Base-by-base conservation (phyloP, 1,139 yeast species). In the Torulaspora pretoriensis region DNA sequence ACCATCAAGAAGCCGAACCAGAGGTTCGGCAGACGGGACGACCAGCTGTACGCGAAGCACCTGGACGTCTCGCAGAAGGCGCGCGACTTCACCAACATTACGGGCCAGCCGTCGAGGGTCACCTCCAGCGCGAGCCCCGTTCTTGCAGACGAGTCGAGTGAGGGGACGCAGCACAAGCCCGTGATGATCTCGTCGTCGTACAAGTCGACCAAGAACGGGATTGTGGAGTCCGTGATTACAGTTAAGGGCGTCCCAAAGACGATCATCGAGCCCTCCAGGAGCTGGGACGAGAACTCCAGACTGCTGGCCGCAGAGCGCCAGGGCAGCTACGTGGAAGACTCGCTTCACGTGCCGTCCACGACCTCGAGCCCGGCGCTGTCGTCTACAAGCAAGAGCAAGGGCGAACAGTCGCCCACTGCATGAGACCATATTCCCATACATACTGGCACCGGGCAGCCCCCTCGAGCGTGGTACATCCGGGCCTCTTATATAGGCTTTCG, bases 201-300 rank as follows among this genome's bases (percentile, higher is more conserved):
- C 43, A 52, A 55, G 40, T 47, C 56, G 10, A 55, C 59, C 31
- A 54, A 51, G 28, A 59, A 59, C 35, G 92, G 95, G 3, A 82
- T 88, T 46, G 78, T 86, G 48, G 96, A 89, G 65, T 80, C 86
- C 35, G 83, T 88, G n/a, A 80, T 88, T 29, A 85, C 83, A 45
- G 86, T 85, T 19, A 81, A 83, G 56, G 97, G 96, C 43, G 87
- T 87, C 13, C 83, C 80, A 57, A 89, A 89, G 69, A 87, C 95
- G 5, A 85, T 89, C 51, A 88, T 89, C 60, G 90, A 83, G 57
- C 63, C 66, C 14, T 57, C 65, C 2, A 56, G 57, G 29, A 55
- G 59, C 40, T 59, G 56, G 55, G 61, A 59, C 35, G 56, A 55
- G 22, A 34, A 33, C 17, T 42, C 50, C 7, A 35, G 38, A 22